A percentile compares a stretch with the other conserved stretches of the same genome.
phyloP scores from a whole-genome alignment of 441 rosid genomes.

The Sinapis alba region DNA sequence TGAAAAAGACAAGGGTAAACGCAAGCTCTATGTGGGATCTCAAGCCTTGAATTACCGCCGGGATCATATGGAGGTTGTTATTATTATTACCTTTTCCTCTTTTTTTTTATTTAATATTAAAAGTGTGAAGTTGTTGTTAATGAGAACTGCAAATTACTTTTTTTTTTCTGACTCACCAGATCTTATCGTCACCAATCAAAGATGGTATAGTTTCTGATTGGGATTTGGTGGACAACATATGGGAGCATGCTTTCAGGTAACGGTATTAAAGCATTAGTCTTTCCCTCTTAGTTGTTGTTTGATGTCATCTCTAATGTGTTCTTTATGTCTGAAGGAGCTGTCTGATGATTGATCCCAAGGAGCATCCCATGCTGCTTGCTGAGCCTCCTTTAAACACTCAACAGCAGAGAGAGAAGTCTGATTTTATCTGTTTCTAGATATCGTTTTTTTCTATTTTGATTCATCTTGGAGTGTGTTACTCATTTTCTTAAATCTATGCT shows the following conservation, averaged over 20 bases:
- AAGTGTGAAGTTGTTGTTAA: background rate
- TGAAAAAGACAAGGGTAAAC: conserved; percentile 61
- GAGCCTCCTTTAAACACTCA: conserved; percentile 93
- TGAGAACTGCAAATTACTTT: background rate
- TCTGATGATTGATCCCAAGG: conserved; percentile 92
- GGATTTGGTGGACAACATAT: conserved; percentile 94
- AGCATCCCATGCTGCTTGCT: conserved; percentile 99
- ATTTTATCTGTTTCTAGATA: background rate
- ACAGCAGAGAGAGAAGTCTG: conserved; percentile 93
- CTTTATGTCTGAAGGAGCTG: conserved; percentile 63
- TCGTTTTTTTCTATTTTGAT: background rate
- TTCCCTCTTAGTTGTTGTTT: conserved; percentile 6
- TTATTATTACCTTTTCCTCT: conserved; percentile 32
- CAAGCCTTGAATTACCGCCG: conserved; percentile 88
- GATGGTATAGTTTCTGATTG: conserved; percentile 96
- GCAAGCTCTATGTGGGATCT: conserved; percentile 86
- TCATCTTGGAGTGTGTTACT: conserved; percentile 17
- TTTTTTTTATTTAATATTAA: background rate
- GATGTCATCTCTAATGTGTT: conserved; percentile 13
- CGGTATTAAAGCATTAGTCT: background rate
- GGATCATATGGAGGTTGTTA: conserved; percentile 87
- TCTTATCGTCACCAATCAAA: conserved; percentile 81
- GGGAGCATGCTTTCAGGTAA: conserved; percentile 99
- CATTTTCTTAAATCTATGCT: conserved; percentile 31
- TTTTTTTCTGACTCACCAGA: conserved; percentile 44